Conservation (phyloP, 257 asterid genomes). For the Capsicum pubescens region DNA sequence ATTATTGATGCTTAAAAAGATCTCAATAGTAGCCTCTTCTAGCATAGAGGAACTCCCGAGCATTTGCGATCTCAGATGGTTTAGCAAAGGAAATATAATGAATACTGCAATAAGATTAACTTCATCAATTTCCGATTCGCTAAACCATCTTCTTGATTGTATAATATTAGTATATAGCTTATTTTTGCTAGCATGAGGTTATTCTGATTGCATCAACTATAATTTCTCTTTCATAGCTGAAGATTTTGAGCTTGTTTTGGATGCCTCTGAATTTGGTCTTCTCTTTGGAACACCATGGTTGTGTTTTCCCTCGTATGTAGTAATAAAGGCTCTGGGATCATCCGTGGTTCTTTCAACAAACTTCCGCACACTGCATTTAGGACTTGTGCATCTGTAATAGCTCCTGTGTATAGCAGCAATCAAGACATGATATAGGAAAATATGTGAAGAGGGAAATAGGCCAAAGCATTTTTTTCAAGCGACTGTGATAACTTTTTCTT, state of each 20-base stretch:
- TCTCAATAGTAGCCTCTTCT: neutral
- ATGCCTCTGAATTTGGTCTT: conserved; percentile 40
- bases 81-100: conserved; percentile 29
- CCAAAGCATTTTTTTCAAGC: neutral
- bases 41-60: neutral
- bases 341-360: conserved; percentile 76
- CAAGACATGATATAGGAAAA: neutral
- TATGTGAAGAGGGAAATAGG: neutral
- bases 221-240: conserved; percentile 26
- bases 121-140: conserved; percentile 23
- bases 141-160: conserved; percentile 20
- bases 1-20: conserved; percentile 2
- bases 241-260: conserved; percentile 42
- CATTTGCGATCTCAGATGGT: conserved; percentile 1
- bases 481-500: neutral
- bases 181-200: neutral
- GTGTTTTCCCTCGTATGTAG: conserved; percentile 86
- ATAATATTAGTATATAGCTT: neutral
- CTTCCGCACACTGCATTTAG: conserved; percentile 70
- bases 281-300: conserved; percentile 59
- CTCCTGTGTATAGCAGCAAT: conserved; percentile 58
- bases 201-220: neutral
- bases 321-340: conserved; percentile 60
- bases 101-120: neutral
- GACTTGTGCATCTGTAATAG: conserved; percentile 80